These are phyloP conservation scores for Nematodospora valgi DNA, from an alignment of 805 yeast species.

Conservation along the genomic window DNA sequence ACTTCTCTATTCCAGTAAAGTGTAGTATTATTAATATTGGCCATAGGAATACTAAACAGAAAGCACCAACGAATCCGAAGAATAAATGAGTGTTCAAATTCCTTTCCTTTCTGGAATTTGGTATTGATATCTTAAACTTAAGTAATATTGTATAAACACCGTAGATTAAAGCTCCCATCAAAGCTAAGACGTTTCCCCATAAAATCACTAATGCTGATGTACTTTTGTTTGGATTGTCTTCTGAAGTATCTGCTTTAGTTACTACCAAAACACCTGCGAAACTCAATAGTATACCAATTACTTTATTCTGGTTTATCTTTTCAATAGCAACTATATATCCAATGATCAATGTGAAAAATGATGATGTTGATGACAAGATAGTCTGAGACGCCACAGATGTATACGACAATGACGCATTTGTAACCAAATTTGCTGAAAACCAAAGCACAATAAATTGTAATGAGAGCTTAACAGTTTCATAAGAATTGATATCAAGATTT, in stretches of 20 bases:
- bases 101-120: conserved; percentile 55
- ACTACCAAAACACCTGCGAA: conserved; percentile 79
- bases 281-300: conserved; percentile 67
- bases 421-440: conserved; percentile 86
- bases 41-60: conserved; percentile 74
- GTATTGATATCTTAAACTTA: conserved; percentile 56
- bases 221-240: conserved; percentile 16
- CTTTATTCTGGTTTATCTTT: conserved; percentile 57
- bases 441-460: conserved; percentile 82
- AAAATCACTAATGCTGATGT: conserved; percentile 28
- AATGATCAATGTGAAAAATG: conserved; percentile 84
- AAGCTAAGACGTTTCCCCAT: conserved; percentile 76
- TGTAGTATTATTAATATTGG: conserved; percentile 72
- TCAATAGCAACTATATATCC: conserved; percentile 77
- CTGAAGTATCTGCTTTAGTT: conserved; percentile 56
- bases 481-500: conserved; percentile 30
- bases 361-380: conserved; percentile 85
- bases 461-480: conserved; percentile 71
- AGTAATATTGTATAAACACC: conserved; percentile 87
- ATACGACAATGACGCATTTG: conserved; percentile 81
- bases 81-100: conserved; percentile 81
- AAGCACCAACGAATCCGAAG: conserved; percentile 92
- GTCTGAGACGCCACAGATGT: conserved; percentile 95
- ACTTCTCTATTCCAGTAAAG: conserved; percentile 59
- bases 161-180: conserved; percentile 83